Base-by-base conservation (phyloP, 495 filamentous ascomycete species). In the Trichoderma orchidacearum region DNA sequence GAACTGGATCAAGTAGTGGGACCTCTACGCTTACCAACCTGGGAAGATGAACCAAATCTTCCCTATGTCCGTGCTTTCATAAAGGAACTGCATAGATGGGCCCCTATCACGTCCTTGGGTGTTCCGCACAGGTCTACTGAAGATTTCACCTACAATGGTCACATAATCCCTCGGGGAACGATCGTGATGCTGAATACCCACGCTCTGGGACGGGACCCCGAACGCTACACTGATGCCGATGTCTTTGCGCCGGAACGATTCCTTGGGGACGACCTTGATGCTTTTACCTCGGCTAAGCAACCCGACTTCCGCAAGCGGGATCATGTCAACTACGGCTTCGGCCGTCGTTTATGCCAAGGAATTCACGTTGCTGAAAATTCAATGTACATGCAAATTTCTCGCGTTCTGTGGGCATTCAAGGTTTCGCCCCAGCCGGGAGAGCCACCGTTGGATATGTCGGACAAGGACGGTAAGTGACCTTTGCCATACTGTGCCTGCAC, bases 281-380 rank as follows among this genome's bases (percentile, higher is more conserved):
- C 35, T 5, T 17, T 15, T 38, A 2, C 15, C 5, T 17, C 15
- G 3, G 35, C 75, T 45, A 61, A 63, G 5, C 69, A 79, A 13
- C 78, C 78, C 0, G 84, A 84, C 58, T 80, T 78, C 1, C 73
- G 75, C 5, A 80, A 84, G 55, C 75, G 68, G 50, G 80, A 80
- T 0, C 83, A 83, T 60, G 82, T 83, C 78, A 83, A 78, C 4
- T 83, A 83, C 54, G 80, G 80, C 41, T 83, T 80, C 74, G 81
- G 82, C 21, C 71, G 81, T 2, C 70, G 81, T 5, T 73, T 83
- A 23, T 84, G 81, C 60, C 73, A 73, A n/a, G 81, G 81, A 0
- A 78, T 80, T 51, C 74, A 77, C 3, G 64, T 83, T 0, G 81
- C 81, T 0, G 80, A 85, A 55, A 76, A 80, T 21, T 76, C 74